phyloP scores from a whole-genome alignment of 306 rosid species.

The Cucurbita ficifolia region DNA sequence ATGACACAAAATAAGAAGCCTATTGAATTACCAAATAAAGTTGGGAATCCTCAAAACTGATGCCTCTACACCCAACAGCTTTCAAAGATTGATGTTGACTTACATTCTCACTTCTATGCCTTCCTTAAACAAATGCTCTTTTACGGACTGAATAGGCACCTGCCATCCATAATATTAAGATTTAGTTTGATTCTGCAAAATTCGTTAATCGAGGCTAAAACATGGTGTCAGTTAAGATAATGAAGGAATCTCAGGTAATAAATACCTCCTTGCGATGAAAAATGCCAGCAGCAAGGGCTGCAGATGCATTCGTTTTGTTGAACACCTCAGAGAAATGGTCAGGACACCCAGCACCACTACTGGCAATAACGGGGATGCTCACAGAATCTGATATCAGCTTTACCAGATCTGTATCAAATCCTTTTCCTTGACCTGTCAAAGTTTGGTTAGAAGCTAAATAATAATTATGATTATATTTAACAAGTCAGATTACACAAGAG shows the following conservation, averaged over 20 bases:
- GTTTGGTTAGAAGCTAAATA: background rate
- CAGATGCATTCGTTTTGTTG: constrained; percentile 63
- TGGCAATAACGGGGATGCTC: constrained; percentile 86
- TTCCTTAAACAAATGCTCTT: constrained; percentile 60
- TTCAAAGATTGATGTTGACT: background rate
- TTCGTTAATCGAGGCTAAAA: too few species aligned
- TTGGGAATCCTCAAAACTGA: too few species aligned
- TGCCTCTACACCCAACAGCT: background rate
- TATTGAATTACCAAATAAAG: too few species aligned
- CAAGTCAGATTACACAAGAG: too few species aligned
- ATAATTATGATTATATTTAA: too few species aligned
- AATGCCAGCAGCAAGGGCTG: constrained; percentile 98
- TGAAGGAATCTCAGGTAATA: background rate
- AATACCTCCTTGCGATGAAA: constrained; percentile 92
- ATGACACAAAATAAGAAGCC: background rate
- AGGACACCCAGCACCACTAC: constrained; percentile 82
- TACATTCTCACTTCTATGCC: constrained; percentile 70
- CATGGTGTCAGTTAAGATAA: background rate
- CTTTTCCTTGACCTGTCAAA: constrained; percentile 88
- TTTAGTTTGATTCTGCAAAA: too few species aligned
- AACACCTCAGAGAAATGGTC: constrained; percentile 85
- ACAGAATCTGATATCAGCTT: constrained; percentile 74
- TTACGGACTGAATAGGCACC: constrained; percentile 72
- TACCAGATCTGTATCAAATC: constrained; percentile 62
- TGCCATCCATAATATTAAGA: constrained; percentile 10